These are phyloP conservation scores for Didymella segeticola DNA, from an alignment of 2,329 filamentous ascomycete genomes.

Conservation along the genomic window DNA sequence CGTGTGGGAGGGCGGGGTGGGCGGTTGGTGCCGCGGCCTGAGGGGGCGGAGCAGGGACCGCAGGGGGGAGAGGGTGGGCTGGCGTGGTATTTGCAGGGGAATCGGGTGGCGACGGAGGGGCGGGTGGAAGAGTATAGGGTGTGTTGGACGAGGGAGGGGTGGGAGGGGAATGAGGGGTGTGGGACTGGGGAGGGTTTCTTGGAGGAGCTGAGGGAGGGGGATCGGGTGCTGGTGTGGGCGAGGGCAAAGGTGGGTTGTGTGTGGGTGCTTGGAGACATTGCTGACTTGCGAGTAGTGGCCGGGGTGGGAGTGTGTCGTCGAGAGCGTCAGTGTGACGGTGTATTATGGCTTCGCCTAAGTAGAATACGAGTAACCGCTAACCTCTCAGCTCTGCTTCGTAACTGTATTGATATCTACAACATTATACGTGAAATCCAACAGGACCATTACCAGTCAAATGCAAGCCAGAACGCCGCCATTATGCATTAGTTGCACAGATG, in stretches of 20 bases:
- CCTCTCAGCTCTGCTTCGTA: no score
- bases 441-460: neutral
- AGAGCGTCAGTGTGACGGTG: constrained; percentile 27
- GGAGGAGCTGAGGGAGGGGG: constrained; percentile 32
- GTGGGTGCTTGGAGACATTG: neutral
- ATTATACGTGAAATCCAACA: neutral
- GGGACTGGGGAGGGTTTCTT: constrained; percentile 39
- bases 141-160: constrained; percentile 23
- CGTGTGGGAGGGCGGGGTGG: constrained; percentile 18
- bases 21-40: constrained; percentile 28
- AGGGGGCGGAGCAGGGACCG: constrained; percentile 24
- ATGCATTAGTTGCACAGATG: neutral
- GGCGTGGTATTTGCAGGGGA: constrained; percentile 45
- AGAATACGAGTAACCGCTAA: no score
- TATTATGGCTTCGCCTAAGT: constrained; percentile 28
- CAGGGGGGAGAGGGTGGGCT: constrained; percentile 32
- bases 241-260: constrained; percentile 34
- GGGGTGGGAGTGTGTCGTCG: constrained; percentile 39
- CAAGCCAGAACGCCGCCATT: neutral
- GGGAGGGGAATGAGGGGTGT: constrained; percentile 31
- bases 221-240: constrained; percentile 40
- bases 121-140: constrained; percentile 22
- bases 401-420: neutral
- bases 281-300: constrained; percentile 30
- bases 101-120: constrained; percentile 29